Evolutionary conservation across 768 basidiomycete genomes (phyloP), one percentile per base, ranked within the genome.

Genomic region (Candolleomyces aberdarensis): DNA sequence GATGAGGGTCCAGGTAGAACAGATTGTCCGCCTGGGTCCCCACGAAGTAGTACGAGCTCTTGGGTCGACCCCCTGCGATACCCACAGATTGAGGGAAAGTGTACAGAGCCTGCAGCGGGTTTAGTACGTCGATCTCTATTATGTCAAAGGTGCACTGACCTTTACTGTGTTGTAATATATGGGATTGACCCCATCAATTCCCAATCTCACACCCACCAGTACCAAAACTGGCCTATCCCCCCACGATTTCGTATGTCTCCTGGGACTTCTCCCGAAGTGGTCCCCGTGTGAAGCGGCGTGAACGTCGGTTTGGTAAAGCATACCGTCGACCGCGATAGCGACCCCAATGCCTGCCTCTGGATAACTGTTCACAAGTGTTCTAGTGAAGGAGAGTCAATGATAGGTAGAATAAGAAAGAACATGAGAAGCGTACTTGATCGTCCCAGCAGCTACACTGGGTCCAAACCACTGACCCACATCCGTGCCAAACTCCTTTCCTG

Each of bases 401-500:
- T 11, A 6, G 43, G 43, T 26, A 53, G 62, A 2, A 20, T 41
- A 13, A 40, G 20, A 39, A 26, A 61, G 19, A 47, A 3, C 57
- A 46, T 47, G 11, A 43, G 59, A 11, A 36, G 71, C 82, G 59
- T 69, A 93, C 91, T 91, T 94, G 76, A 98, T 91, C 11, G 94
- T 96, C 41, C 96, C 95, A 8, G 96, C 95, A n/a, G 96, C 97
- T 0, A 92, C 94, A 69, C 92, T 96, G 0, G 96, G 96, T 0
- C 96, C 96, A 68, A 98, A 98, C 96, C 96, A 98, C 72, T 94
- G 91, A 0, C 96, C 96, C 0, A 98, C 91, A 64, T 94, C 92
- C 63, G 92, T 98, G 13, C 96, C 96, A 1, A 98, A 82, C 66
- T 95, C 90, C 70, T 98, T 96, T 0, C 96, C 96, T 0, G 95